A percentile compares a stretch with the other conserved stretches of the same genome.
Evolutionary conservation across 805 yeast genomes (phyloP).

Genomic region (Cyberlindnera xishuangbannaensis): DNA sequence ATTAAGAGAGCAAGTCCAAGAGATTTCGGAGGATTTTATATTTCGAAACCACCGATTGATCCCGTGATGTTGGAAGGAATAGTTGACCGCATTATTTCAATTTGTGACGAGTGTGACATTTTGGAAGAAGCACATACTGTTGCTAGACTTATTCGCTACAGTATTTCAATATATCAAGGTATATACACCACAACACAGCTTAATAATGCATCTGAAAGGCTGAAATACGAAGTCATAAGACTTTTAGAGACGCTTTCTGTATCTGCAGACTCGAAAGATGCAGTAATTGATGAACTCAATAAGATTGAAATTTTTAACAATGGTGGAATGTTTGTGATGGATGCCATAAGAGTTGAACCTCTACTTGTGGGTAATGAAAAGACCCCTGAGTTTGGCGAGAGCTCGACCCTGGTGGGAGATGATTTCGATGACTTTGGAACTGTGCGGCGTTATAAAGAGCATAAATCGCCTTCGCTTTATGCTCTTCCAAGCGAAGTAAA

Average conservation of each 20-base stretch:
- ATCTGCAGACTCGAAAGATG: constrained; percentile 1
- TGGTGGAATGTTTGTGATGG: constrained; percentile 17
- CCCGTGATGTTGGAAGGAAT: constrained; percentile 1
- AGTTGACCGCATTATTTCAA: constrained; percentile 6
- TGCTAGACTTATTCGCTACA: constrained; percentile 8
- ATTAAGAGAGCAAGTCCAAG: neutral
- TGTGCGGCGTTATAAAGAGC: constrained; percentile 13
- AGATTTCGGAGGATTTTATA: neutral
- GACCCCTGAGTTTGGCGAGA: neutral
- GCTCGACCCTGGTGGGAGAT: neutral
- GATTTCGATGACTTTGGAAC: constrained; percentile 22
- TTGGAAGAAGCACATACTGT: constrained; percentile 5
- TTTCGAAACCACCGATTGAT: constrained; percentile 3
- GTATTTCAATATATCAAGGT: constrained; percentile 13
- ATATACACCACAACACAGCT: constrained; percentile 8
- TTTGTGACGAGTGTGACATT: constrained; percentile 1
- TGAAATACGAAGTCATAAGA: constrained; percentile 16
- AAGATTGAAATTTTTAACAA: constrained; percentile 5
- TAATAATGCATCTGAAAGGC: constrained; percentile 13
- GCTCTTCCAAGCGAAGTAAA: constrained; percentile 8
- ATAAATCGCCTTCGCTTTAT: neutral
- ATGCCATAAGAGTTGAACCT: constrained; percentile 7
- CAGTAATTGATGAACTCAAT: constrained; percentile 5
- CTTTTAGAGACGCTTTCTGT: constrained; percentile 8
- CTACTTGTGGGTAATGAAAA: neutral